These are phyloP conservation scores for Kwoniella shandongensis DNA, from an alignment of 768 basidiomycete species.

Conservation along the genomic window DNA sequence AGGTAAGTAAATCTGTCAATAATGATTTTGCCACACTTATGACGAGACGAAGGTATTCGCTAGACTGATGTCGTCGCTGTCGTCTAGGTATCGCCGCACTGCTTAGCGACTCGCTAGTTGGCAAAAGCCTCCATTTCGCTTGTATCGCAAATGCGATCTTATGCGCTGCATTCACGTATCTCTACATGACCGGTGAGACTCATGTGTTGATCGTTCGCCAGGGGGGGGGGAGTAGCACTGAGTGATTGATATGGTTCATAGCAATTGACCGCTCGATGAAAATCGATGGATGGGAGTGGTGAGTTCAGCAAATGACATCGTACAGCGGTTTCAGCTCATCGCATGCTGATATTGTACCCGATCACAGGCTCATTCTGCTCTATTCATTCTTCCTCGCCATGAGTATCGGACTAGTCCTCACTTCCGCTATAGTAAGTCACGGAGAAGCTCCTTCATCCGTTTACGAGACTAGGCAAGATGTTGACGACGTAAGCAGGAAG, in stretches of 20 bases:
- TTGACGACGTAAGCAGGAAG: no score
- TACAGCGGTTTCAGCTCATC: no score
- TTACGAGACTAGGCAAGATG: not conserved
- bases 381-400: conserved; percentile 10
- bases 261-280: conserved; percentile 4
- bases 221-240: no score
- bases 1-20: conserved; percentile 6
- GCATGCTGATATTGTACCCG: not conserved
- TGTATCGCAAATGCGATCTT: conserved; percentile 9
- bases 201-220: no score
- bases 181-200: conserved; percentile 6
- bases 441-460: not conserved
- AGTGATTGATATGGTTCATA: not conserved
- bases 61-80: no score
- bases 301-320: no score
- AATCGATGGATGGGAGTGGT: conserved; percentile 11
- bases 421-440: conserved; percentile 9
- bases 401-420: conserved; percentile 9
- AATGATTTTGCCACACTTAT: no score
- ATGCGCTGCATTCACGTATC: conserved; percentile 1
- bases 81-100: conserved; percentile 4
- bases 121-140: not conserved
- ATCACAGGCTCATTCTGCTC: conserved; percentile 7
- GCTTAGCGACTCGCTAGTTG: conserved; percentile 5
- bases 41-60: no score